Evolutionary conservation across 73 alveolate genomes (phyloP).

Genomic region (Paramecium tetraurelia): DNA sequence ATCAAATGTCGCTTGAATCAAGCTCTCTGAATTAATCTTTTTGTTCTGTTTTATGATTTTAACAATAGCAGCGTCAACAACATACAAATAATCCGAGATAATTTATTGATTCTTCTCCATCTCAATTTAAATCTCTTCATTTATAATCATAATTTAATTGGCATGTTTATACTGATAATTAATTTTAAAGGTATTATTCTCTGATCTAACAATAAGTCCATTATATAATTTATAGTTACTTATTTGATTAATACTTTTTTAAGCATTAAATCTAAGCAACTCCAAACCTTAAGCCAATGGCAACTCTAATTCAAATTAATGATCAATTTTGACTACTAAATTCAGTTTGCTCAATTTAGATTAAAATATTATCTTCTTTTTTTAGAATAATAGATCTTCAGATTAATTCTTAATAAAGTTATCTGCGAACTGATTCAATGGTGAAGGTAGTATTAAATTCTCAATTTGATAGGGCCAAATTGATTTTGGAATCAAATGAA

Average conservation of each 20-base stretch:
- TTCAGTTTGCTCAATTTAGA: neutral
- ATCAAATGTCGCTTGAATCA: neutral
- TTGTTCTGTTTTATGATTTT: neutral
- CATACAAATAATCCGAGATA: neutral
- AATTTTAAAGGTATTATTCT: neutral
- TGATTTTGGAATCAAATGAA: neutral
- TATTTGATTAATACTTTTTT: neutral
- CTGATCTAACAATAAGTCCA: neutral
- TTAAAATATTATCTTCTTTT: neutral
- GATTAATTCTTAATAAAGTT: neutral
- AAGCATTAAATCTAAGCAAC: neutral
- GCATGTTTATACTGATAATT: neutral
- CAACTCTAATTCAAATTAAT: neutral
- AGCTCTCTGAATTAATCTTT: neutral
- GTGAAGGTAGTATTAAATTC: neutral
- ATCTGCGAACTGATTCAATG: neutral
- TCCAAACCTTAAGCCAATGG: neutral
- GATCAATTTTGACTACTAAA: neutral
- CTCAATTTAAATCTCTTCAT: neutral
- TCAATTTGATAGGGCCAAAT: neutral
- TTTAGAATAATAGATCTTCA: neutral
- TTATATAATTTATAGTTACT: neutral
- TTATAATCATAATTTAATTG: neutral
- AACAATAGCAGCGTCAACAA: neutral
- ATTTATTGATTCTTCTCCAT: neutral